Conservation (phyloP, 306 rosid genomes). For the Alnus glutinosa region DNA sequence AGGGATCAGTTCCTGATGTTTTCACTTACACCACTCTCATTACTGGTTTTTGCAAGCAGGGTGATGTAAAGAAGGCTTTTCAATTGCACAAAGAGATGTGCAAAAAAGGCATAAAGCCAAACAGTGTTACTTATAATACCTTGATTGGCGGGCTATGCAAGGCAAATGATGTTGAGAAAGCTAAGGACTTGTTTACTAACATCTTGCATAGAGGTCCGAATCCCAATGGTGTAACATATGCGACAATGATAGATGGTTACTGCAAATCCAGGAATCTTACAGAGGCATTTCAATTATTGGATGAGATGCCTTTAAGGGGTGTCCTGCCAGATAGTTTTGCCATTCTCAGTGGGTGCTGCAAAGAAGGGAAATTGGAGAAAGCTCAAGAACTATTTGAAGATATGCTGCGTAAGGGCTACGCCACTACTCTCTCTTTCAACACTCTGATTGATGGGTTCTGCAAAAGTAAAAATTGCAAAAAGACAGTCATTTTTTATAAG, state of each 20-base stretch:
- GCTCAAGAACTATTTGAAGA: slow-evolving; percentile 35
- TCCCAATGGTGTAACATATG: slow-evolving; percentile 39
- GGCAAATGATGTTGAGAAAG: slow-evolving; percentile 40
- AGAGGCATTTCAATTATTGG: slow-evolving; percentile 39
- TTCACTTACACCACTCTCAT: slow-evolving; percentile 45
- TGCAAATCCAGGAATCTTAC: slow-evolving; percentile 41
- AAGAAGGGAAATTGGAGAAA: slow-evolving; percentile 34
- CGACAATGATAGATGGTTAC: slow-evolving; percentile 42
- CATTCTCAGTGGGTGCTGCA: slow-evolving; percentile 48
- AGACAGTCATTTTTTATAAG: slow-evolving; percentile 39
- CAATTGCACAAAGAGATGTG: slow-evolving; percentile 42
- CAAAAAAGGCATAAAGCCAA: slow-evolving; percentile 35
- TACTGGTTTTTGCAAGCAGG: slow-evolving; percentile 41
- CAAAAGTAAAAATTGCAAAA: slow-evolving; percentile 32
- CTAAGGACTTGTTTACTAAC: slow-evolving; percentile 34
- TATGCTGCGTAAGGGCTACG: slow-evolving; percentile 35
- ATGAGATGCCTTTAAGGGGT: slow-evolving; percentile 45
- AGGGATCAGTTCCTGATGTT: slow-evolving; percentile 45
- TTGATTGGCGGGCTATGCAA: slow-evolving; percentile 51
- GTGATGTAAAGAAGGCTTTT: slow-evolving; percentile 37
- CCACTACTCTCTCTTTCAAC: slow-evolving; percentile 36
- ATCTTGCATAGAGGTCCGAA: slow-evolving; percentile 37
- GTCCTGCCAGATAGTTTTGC: slow-evolving; percentile 30
- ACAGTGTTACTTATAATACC: slow-evolving; percentile 37
- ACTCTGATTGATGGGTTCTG: slow-evolving; percentile 43